phyloP scores from a whole-genome alignment of 345 rosid genomes.

The Eucalyptus caleyi region DNA sequence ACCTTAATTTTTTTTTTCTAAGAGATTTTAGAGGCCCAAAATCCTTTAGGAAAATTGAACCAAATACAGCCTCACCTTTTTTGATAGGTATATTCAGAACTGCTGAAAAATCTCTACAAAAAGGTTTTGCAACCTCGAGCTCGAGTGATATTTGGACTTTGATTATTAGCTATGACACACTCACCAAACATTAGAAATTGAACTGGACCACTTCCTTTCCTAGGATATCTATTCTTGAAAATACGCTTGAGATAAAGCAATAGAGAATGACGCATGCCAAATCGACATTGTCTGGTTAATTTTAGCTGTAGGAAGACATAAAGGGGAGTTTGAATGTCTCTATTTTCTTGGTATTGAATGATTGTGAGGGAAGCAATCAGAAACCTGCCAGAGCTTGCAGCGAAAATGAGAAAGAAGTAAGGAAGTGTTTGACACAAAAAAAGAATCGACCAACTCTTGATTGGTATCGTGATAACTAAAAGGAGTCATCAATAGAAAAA shows the following conservation, averaged over 20 bases:
- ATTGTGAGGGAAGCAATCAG: background rate
- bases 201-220: background rate
- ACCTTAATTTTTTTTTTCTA: no score
- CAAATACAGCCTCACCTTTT: no score
- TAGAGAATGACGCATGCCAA: background rate
- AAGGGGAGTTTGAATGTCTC: background rate
- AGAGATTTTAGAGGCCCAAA: background rate
- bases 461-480: background rate
- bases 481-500: background rate
- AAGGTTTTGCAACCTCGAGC: background rate
- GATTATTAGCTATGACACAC: background rate
- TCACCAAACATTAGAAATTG: background rate
- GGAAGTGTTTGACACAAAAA: background rate
- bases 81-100: background rate
- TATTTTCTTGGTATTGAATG: background rate
- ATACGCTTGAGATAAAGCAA: background rate
- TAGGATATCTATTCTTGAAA: background rate
- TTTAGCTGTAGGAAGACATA: background rate
- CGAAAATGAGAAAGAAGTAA: background rate
- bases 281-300: background rate
- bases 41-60: background rate
- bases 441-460: background rate
- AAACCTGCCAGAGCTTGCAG: background rate
- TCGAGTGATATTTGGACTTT: background rate
- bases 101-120: background rate